Percentiles rank a stretch among this genome's conserved stretches.
Evolutionary conservation across 1,139 yeast species (phyloP).

Genomic region (Blastobotrys capitulatus): DNA sequence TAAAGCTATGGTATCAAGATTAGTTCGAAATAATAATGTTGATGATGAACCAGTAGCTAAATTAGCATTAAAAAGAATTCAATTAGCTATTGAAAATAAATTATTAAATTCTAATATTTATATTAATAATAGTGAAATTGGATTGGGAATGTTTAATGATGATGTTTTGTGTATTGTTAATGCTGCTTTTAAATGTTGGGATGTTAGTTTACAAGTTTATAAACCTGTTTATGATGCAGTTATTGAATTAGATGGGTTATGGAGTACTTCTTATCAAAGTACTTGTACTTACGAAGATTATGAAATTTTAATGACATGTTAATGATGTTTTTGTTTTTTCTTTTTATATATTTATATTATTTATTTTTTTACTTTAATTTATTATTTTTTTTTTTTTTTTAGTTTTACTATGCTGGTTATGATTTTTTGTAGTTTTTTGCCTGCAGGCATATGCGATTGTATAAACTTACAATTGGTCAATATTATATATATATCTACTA

Average conservation of each 20-base stretch:
- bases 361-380: too few relatives aligned
- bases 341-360: not conserved
- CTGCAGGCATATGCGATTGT: too few relatives aligned
- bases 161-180: constrained; percentile 19
- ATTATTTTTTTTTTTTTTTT: not conserved
- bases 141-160: constrained; percentile 16
- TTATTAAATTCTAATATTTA: constrained; percentile 9
- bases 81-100: constrained; percentile 17
- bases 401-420: too few relatives aligned
- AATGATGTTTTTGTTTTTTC: not conserved
- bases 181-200: constrained; percentile 20
- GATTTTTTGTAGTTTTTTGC: too few relatives aligned
- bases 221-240: constrained; percentile 22
- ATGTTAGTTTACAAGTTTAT: constrained; percentile 19
- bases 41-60: constrained; percentile 17
- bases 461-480: too few relatives aligned
- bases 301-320: not conserved
- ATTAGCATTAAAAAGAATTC: constrained; percentile 21
- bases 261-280: constrained; percentile 8
- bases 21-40: constrained; percentile 9
- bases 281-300: not conserved
- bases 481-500: too few relatives aligned
- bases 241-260: constrained; percentile 15
- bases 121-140: constrained; percentile 1
- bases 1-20: constrained; percentile 16